These are phyloP conservation scores for Carex arenaria DNA, from an alignment of 202 grass and related monocot species.

Conservation along the genomic window DNA sequence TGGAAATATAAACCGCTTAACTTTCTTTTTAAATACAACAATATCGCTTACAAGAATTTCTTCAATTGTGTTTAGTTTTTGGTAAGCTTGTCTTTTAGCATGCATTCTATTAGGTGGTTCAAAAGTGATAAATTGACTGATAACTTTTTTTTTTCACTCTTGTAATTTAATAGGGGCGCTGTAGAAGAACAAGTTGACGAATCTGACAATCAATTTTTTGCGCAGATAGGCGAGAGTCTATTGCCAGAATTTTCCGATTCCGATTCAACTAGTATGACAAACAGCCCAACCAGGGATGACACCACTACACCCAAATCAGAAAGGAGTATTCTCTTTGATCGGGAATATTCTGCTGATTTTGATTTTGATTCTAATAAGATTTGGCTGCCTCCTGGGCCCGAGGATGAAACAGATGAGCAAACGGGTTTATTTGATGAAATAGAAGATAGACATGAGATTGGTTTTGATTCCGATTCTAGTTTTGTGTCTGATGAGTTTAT, in stretches of 20 bases:
- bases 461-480: conserved; percentile 31
- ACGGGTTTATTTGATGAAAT: conserved; percentile 43
- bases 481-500: conserved; percentile 14
- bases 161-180: conserved; percentile 30
- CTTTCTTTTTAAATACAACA: neutral
- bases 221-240: conserved; percentile 33
- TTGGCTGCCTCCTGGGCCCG: conserved; percentile 55
- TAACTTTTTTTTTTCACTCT: neutral
- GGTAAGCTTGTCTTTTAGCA: neutral
- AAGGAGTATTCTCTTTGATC: conserved; percentile 20
- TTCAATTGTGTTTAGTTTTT: conserved; percentile 16
- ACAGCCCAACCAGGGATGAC: conserved; percentile 30
- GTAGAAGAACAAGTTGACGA: conserved; percentile 42
- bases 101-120: neutral
- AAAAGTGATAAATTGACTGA: conserved; percentile 1
- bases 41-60: neutral
- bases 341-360: conserved; percentile 12
- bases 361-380: conserved; percentile 44
- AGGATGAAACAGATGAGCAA: conserved; percentile 53
- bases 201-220: conserved; percentile 43
- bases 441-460: conserved; percentile 52
- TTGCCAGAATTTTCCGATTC: conserved; percentile 70
- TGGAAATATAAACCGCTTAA: neutral
- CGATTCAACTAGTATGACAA: conserved; percentile 56
- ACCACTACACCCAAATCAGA: conserved; percentile 27